A percentile compares a stretch with the other conserved stretches of the same genome.
These are phyloP conservation scores for Globisporangium spinosum DNA, from an alignment of 352 stramenopile species.

Conservation along the genomic window DNA sequence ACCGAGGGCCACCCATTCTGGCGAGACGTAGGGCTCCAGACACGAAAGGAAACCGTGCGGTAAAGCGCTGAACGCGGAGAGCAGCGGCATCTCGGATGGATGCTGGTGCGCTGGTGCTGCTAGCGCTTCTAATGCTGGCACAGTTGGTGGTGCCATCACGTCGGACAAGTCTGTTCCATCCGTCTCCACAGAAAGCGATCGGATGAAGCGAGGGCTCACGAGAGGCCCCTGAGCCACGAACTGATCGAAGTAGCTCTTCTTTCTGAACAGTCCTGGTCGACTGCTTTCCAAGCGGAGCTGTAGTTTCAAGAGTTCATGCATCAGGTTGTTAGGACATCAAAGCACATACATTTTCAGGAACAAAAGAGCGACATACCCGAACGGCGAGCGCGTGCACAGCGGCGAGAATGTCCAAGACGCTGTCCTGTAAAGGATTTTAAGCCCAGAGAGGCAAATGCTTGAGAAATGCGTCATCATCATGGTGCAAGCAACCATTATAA, in stretches of 20 bases:
- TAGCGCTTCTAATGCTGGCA: background rate
- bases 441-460: background rate
- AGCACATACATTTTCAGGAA: background rate
- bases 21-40: conserved; percentile 8
- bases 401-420: conserved; percentile 45
- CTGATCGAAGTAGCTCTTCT: conserved; percentile 19
- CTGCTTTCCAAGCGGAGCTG: conserved; percentile 24
- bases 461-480: background rate
- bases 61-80: background rate
- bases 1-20: conserved; percentile 28
- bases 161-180: conserved; percentile 17
- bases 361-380: conserved; percentile 29
- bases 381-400: conserved; percentile 49
- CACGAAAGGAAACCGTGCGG: background rate
- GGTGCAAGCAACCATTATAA: background rate
- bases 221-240: conserved; percentile 21
- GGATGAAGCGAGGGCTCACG: conserved; percentile 24
- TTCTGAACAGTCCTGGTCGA: conserved; percentile 3
- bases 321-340: background rate
- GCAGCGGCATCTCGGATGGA: background rate
- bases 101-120: background rate
- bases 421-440: conserved; percentile 29
- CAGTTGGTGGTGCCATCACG: background rate
- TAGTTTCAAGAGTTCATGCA: background rate
- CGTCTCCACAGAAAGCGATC: conserved; percentile 22